phyloP scores from a whole-genome alignment of 2,329 filamentous ascomycete species.

The Penicillium sp. region DNA sequence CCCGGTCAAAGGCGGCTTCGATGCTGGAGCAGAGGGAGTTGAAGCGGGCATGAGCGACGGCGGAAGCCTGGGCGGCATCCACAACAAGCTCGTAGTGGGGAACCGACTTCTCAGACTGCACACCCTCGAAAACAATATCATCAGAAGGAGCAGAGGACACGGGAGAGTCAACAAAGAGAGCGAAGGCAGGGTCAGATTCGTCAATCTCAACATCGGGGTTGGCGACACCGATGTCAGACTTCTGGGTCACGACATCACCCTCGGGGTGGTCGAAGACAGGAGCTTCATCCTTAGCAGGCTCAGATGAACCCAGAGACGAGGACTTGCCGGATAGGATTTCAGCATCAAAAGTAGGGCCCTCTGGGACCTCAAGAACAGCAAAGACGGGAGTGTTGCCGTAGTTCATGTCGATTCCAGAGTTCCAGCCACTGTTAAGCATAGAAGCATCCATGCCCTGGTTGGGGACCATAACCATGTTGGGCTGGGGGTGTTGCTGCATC shows the following conservation, averaged over 20 bases:
- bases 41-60: constrained; percentile 34
- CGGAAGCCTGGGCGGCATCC: constrained; percentile 29
- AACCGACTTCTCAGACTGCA: constrained; percentile 65
- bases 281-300: constrained; percentile 51
- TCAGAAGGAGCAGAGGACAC: constrained; percentile 32
- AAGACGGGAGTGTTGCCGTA: constrained; percentile 54
- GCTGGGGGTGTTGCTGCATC: constrained; percentile 62
- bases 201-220: constrained; percentile 54
- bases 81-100: constrained; percentile 66
- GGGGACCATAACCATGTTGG: constrained; percentile 80
- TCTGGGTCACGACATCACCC: constrained; percentile 12
- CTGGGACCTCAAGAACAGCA: constrained; percentile 69
- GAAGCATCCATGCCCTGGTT: constrained; percentile 76
- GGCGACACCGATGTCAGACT: constrained; percentile 21
- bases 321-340: constrained; percentile 71
- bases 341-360: constrained; percentile 62
- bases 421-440: constrained; percentile 56
- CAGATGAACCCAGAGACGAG: constrained; percentile 50
- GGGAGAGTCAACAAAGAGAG: constrained; percentile 54
- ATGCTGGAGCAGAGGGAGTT: constrained; percentile 41
- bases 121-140: constrained; percentile 47
- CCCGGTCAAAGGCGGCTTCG: constrained; percentile 44
- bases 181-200: constrained; percentile 51
- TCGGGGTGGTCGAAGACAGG: constrained; percentile 48
- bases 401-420: constrained; percentile 48